Conservation (phyloP, 129 eudicot species). For the Silybum marianum region DNA sequence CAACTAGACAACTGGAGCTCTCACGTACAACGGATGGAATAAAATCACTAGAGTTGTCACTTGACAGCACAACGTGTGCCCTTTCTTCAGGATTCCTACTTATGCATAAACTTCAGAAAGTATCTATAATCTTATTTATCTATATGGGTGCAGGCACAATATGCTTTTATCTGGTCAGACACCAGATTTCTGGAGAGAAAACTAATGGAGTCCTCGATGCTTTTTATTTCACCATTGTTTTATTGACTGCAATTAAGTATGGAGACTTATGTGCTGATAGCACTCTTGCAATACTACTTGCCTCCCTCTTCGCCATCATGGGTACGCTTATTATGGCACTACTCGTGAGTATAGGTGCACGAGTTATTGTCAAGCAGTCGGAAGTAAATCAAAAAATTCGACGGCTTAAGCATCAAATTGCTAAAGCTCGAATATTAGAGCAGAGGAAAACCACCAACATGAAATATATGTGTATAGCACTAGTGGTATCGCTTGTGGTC, state of each 20-base stretch:
- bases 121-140: slow-evolving; percentile 14
- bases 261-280: slow-evolving; percentile 86
- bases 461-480: slow-evolving; percentile 64
- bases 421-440: slow-evolving; percentile 25
- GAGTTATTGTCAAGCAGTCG: slow-evolving; percentile 16
- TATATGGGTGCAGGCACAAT: slow-evolving; percentile 61
- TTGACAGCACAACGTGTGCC: background rate
- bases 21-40: background rate
- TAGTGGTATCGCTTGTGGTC: slow-evolving; percentile 49
- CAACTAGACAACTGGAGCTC: background rate
- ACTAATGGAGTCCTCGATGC: slow-evolving; percentile 66
- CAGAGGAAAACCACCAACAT: slow-evolving; percentile 60
- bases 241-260: slow-evolving; percentile 93
- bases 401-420: background rate
- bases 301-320: slow-evolving; percentile 76
- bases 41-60: background rate
- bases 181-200: slow-evolving; percentile 71
- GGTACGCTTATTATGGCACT: slow-evolving; percentile 83
- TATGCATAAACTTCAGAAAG: background rate
- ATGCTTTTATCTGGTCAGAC: slow-evolving; percentile 66
- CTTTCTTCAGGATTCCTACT: background rate
- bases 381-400: slow-evolving; percentile 34
- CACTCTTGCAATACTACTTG: slow-evolving; percentile 54
- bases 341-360: slow-evolving; percentile 3
- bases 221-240: slow-evolving; percentile 81